Conservation (phyloP, 2,329 filamentous ascomycete genomes). For the Colletotrichum incanum region DNA sequence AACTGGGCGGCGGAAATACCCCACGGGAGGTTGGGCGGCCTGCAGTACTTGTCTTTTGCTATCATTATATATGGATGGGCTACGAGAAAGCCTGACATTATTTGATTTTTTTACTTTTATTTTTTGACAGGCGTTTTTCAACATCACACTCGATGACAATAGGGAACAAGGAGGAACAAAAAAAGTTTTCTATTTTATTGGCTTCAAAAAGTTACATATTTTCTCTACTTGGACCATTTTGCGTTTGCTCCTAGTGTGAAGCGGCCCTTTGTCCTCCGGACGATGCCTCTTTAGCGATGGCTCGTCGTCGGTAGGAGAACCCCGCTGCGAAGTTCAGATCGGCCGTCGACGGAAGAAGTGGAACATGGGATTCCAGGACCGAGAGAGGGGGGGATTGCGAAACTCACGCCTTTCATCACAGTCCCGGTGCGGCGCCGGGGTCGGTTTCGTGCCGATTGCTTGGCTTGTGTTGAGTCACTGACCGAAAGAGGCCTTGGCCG, state of each 20-base stretch:
- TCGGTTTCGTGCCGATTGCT: conserved; percentile 15
- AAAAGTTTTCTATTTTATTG: conserved; percentile 30
- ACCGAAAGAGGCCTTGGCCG: not conserved
- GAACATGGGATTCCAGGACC: conserved; percentile 11
- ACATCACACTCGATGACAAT: conserved; percentile 29
- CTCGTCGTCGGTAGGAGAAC: conserved; percentile 6
- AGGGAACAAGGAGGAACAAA: conserved; percentile 11
- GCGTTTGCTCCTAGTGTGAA: not conserved
- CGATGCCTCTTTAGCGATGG: not conserved
- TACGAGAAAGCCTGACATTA: conserved; percentile 4
- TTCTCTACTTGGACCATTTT: not conserved
- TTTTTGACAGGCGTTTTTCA: conserved; percentile 36
- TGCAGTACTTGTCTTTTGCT: conserved; percentile 35
- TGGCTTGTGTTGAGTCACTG: conserved; percentile 3
- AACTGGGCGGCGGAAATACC: conserved; percentile 38
- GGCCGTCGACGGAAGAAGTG: conserved; percentile 23
- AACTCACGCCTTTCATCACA: not conserved
- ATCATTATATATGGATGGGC: conserved; percentile 13
- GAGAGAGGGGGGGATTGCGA: not conserved
- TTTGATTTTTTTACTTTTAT: conserved; percentile 12
- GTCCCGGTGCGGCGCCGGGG: conserved; percentile 18
- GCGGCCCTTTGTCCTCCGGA: not conserved
- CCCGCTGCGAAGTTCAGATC: conserved; percentile 11
- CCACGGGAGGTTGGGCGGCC: conserved; percentile 33
- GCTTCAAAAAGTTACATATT: conserved; percentile 2